phyloP scores from a whole-genome alignment of 805 yeast species.

The Myxozyma geophila region DNA sequence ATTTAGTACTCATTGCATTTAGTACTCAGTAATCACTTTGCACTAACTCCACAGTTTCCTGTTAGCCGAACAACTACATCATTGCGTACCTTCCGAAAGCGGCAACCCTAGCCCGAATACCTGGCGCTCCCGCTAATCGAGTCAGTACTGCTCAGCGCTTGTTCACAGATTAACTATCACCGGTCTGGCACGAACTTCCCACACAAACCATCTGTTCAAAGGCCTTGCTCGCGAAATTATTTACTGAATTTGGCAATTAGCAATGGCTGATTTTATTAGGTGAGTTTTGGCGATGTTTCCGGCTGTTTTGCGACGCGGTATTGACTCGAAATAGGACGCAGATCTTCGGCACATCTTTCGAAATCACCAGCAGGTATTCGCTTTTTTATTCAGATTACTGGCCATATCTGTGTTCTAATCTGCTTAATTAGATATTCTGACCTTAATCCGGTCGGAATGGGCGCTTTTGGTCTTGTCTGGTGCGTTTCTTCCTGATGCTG shows the following conservation, averaged over 20 bases:
- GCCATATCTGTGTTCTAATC: slow-evolving; percentile 5
- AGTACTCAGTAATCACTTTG: too few species aligned
- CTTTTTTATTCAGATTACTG: slow-evolving; percentile 31
- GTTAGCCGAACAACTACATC: too few species aligned
- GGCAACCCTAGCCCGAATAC: too few species aligned
- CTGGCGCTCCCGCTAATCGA: too few species aligned
- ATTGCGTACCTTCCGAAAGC: too few species aligned
- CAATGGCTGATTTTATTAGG: slow-evolving; percentile 44
- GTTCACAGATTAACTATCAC: too few species aligned
- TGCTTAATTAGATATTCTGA: slow-evolving; percentile 69
- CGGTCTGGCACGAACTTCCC: background rate
- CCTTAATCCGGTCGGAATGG: slow-evolving; percentile 98
- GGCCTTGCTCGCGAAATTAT: background rate
- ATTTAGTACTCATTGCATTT: too few species aligned
- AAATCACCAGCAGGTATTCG: slow-evolving; percentile 63
- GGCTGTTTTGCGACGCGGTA: background rate
- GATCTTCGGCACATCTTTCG: slow-evolving; percentile 93
- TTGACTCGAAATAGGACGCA: slow-evolving; percentile 65
- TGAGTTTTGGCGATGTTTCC: slow-evolving; percentile 10
- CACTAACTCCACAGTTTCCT: too few species aligned
- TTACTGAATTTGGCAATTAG: background rate
- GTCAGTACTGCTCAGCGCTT: too few species aligned
- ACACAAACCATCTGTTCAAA: background rate
- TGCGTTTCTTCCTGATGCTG: slow-evolving; percentile 20
- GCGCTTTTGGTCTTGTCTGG: slow-evolving; percentile 97